Base-by-base conservation (phyloP, 225 moss, liverwort and hornwort species). In the Takakia lepidozioides region DNA sequence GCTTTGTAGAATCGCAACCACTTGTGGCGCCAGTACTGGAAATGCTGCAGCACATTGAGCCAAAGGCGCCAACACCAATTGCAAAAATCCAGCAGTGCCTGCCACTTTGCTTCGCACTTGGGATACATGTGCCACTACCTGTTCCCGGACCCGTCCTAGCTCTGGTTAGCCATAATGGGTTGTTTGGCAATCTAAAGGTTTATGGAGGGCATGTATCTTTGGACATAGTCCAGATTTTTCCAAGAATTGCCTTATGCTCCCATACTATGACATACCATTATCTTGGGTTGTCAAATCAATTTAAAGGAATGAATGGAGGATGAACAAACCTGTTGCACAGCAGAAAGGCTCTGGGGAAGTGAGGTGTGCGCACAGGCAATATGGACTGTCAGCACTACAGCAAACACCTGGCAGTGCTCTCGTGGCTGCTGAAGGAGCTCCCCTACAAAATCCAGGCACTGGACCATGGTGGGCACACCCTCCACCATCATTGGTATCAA, bases 401-500 rank as follows among this genome's bases (percentile, higher is more conserved):
- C 98, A 52, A 98, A 98, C 43, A 87, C 71, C 66, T 85, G 91
- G 55, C 72, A 74, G 52, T 85, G 72, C 66, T 91, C 91, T 59
- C 75, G 83, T 48, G 85, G 55, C 61, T 91, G 98, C 65, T 91
- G 85, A 43, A 98, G 67, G 60, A 98, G 75, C 67, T 91, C 98
- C 52, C 69, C 78, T 22, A 85, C 70, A 49, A 98, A 91, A 2
- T 91, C 91, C 42, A 98, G 56, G 48, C 98, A 98, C 51, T 91
- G 91, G 41, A 87, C 87, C 85, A 85, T 87, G 27, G 78, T 82
- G 23, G 98, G 98, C 52, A 87, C 83, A 46, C 98, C 98, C 68
- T 87, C 81, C 55, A 91, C 87, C 91, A 98, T 83, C 73, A 87
- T 78, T 2, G 91, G 85, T n/a, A 98, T 73, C 36, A 91, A 74